Evolutionary conservation across 352 stramenopile genomes (phyloP), one percentile per base, ranked within the genome.

Genomic region (Pythium vanterpoolii): DNA sequence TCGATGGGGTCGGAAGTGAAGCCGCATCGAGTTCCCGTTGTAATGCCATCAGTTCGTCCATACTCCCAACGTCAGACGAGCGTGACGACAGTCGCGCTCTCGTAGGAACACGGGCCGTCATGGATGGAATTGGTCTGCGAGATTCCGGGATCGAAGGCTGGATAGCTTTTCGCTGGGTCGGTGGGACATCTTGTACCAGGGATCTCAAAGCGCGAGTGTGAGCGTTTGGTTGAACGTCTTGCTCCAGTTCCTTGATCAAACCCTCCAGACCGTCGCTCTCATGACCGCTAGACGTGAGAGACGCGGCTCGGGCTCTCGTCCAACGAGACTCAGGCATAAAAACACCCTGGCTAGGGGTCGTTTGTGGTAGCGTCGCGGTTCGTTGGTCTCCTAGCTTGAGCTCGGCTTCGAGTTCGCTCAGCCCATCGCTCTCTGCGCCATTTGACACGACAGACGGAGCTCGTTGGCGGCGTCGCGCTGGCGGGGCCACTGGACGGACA

Each of bases 1-100:
- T 49, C 16, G 19, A 9, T 42, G 21, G 14, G 18, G 44, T 18
- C 16, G 44, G 18, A n/a, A n/a, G n/a, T n/a, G 45, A 16, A 47
- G 16, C 31, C 34, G 56, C 47, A 27, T 64, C 39, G 2, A 56
- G 47, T 39, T 64, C 47, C 34, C 43, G 46, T 34, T 62, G 56
- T n/a, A 62, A 49, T 14, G 21, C 19, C 1, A 52, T 7, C n/a
- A 56, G 40, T 18, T 56, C 56, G 24, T 56, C 46, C 14, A 40
- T 38, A 19, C 47, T 45, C n/a, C 23, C 39, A 5, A 46, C 46
- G 8, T 53, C 36, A 27, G 56, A 62, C 6, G 38, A 55, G 0
- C 44, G 45, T 34, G 44, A 43, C 9, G 56, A 56, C 4, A 44
- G 9, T n/a, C 31, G 48, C 7, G 30, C 9, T 5, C 16, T 24